These are phyloP conservation scores for Penicillium ochrochloron DNA, from an alignment of 495 filamentous ascomycete species.

Conservation along the genomic window DNA sequence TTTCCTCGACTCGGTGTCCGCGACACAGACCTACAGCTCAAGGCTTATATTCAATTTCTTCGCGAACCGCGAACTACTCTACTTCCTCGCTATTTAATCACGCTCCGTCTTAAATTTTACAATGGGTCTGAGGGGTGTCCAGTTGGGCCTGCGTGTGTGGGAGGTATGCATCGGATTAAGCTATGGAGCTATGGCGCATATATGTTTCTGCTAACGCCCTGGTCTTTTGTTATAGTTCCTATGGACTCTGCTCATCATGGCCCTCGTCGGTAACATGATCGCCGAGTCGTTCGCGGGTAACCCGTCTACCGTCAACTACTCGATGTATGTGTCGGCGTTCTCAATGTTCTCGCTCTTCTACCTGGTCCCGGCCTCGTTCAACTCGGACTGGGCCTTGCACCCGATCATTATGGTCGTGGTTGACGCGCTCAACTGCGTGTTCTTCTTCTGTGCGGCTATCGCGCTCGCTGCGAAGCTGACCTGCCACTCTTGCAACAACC, in stretches of 20 bases:
- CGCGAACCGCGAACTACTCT: conserved; percentile 4
- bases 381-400: conserved; percentile 51
- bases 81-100: neutral
- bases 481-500: conserved; percentile 65
- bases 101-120: conserved; percentile 19
- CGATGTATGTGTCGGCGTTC: conserved; percentile 69
- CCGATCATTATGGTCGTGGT: conserved; percentile 60
- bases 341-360: conserved; percentile 67
- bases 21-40: neutral
- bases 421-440: conserved; percentile 64
- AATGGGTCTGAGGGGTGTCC: conserved; percentile 39
- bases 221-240: conserved; percentile 53
- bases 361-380: conserved; percentile 58
- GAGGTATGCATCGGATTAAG: conserved; percentile 36
- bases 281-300: conserved; percentile 57
- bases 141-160: conserved; percentile 44
- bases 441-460: conserved; percentile 68
- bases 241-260: conserved; percentile 68
- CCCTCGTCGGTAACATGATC: conserved; percentile 73
- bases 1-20: neutral
- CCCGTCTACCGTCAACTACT: conserved; percentile 62
- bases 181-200: neutral
- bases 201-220: neutral
- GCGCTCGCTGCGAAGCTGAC: conserved; percentile 65
- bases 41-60: neutral